Base-by-base conservation (phyloP, 2,329 filamentous ascomycete species). In the Scedosporium aurantiacum region DNA sequence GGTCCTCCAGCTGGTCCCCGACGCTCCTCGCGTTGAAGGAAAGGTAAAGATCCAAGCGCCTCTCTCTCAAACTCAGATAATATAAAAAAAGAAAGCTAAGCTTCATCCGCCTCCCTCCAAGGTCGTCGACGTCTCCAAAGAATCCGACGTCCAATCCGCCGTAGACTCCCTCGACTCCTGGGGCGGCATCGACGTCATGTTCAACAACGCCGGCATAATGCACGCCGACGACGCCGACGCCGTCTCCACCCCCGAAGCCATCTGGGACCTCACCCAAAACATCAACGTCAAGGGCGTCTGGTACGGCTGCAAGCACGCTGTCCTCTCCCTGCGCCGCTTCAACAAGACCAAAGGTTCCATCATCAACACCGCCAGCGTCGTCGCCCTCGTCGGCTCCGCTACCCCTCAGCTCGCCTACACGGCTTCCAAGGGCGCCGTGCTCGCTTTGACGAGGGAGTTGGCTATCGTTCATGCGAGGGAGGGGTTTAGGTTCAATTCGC, bases 221-320 rank as follows among this genome's bases (percentile, higher is more conserved):
- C 92, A 96, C 77, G 86, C 85, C 57, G 80, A 88, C 62, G 88
- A 91, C 73, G 86, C 83, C 70, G 87, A 91, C 73, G 91, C 92
- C 57, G 78, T 95, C 72, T 83, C 88, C 72, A 96, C 91, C 1
- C 86, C 90, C 58, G 91, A 96, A 78, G 86, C 84, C 68, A 92
- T 97, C 78, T 97, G 92, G 92, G 91, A 97, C 70, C 78, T 96
- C 66, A 97, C 92, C 4, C 91, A 96, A 64, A 86, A 85, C 72
- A 95, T 96, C 79, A 97, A 97, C 75, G 92, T 96, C 74, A 97
- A 97, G 83, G 92, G 92, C 52, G 92, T 97, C n/a, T 96, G 92
- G 92, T 97, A 85, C 73, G 92, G 92, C 63, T 88, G 86, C 82
- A 97, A 96, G 81, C 90, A 96, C 73, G 91, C 92, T 5, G 86